These are phyloP conservation scores for Taphrina confusa DNA, from an alignment of 1,139 yeast species.

Conservation along the genomic window DNA sequence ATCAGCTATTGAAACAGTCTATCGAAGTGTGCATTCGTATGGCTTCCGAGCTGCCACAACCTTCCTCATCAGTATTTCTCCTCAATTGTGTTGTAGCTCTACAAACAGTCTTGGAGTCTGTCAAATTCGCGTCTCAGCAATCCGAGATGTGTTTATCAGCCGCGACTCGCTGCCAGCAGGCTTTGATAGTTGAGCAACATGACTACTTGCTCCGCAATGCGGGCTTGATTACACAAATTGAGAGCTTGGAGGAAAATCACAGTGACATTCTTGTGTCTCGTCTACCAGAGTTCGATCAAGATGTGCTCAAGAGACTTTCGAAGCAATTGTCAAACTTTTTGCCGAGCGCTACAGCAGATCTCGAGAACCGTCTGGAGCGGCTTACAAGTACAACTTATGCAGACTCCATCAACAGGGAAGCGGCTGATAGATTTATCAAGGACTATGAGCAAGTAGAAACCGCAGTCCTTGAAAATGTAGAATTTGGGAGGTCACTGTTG, in stretches of 20 bases:
- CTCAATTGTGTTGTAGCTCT: constrained; percentile 12
- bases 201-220: constrained; percentile 44
- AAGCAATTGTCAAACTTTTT: constrained; percentile 46
- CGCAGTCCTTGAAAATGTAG: constrained; percentile 41
- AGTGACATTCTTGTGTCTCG: constrained; percentile 13
- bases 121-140: constrained; percentile 44
- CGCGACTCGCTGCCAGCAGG: constrained; percentile 44
- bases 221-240: constrained; percentile 52
- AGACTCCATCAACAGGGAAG: constrained; percentile 45
- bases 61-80: constrained; percentile 16
- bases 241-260: constrained; percentile 35
- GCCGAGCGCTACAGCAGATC: constrained; percentile 47
- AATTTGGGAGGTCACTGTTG: constrained; percentile 42
- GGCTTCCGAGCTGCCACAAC: constrained; percentile 32
- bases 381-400: constrained; percentile 47
- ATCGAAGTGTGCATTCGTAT: constrained; percentile 39
- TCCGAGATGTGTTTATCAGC: constrained; percentile 45
- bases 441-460: constrained; percentile 44
- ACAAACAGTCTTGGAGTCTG: constrained; percentile 1
- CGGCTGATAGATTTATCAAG: constrained; percentile 45
- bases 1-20: constrained; percentile 47
- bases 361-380: constrained; percentile 43
- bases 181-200: constrained; percentile 44
- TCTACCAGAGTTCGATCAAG: constrained; percentile 34
- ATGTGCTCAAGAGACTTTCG: constrained; percentile 41